phyloP scores from a whole-genome alignment of 192 early-diverging fungal species.

The Coemansia umbellata region DNA sequence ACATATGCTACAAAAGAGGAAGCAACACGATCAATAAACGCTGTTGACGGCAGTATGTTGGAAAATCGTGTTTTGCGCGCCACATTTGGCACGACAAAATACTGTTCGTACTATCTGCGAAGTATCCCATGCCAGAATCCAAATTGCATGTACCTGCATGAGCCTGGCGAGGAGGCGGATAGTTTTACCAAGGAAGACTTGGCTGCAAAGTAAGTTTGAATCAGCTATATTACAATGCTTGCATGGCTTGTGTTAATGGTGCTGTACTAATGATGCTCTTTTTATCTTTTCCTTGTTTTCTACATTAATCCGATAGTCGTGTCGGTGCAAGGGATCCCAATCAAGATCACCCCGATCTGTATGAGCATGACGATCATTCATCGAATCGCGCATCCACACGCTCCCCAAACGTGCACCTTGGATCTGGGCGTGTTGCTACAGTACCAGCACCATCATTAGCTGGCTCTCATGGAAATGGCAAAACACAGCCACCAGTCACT shows the following conservation, averaged over 20 bases:
- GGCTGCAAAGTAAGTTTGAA: slow-evolving; percentile 56
- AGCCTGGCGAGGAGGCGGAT: slow-evolving; percentile 88
- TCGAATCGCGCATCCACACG: slow-evolving; percentile 6
- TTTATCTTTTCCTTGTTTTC: neutral
- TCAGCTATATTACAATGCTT: neutral
- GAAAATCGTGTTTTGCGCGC: slow-evolving; percentile 89
- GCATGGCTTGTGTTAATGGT: too few relatives aligned
- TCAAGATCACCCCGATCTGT: neutral
- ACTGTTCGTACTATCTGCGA: slow-evolving; percentile 94
- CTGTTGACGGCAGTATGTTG: slow-evolving; percentile 84
- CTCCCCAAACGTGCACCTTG: slow-evolving; percentile 7
- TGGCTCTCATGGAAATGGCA: slow-evolving; percentile 2
- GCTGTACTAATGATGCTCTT: neutral
- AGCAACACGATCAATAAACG: slow-evolving; percentile 87
- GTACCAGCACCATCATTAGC: neutral
- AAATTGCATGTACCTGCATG: slow-evolving; percentile 94
- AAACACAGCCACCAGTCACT: neutral
- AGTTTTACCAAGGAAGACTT: slow-evolving; percentile 89
- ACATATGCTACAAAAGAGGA: slow-evolving; percentile 91
- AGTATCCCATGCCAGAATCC: slow-evolving; percentile 89
- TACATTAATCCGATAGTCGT: neutral
- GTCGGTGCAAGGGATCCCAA: slow-evolving; percentile 1
- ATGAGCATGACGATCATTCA: slow-evolving; percentile 10
- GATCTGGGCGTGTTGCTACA: neutral
- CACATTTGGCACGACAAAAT: slow-evolving; percentile 97